Evolutionary conservation across 441 rosid species (phyloP).

Genomic region (Adansonia grandidieri): DNA sequence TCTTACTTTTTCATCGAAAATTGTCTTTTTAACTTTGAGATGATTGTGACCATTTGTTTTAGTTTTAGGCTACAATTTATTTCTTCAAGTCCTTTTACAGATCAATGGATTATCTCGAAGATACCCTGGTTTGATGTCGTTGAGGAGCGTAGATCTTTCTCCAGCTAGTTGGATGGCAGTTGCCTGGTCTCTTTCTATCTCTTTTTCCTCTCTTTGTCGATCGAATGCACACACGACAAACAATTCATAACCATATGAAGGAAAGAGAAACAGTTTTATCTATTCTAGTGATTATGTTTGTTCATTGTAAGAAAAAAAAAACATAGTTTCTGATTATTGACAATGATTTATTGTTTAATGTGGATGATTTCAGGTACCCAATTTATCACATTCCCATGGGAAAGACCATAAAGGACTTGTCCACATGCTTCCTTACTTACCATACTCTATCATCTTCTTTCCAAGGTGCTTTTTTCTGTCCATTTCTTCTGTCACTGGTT

Average conservation of each 20-base stretch:
- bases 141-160: constrained; percentile 96
- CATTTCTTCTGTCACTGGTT: background rate
- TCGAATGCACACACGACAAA: background rate
- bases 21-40: constrained; percentile 3
- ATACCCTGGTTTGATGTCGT: constrained; percentile 77
- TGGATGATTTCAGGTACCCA: constrained; percentile 63
- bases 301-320: too few species aligned
- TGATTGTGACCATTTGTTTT: constrained; percentile 13
- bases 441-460: constrained; percentile 95
- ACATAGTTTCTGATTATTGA: background rate
- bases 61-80: constrained; percentile 2
- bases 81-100: constrained; percentile 44
- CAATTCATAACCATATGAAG: background rate
- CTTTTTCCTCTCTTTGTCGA: background rate
- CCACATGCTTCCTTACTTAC: constrained; percentile 92
- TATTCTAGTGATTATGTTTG: background rate
- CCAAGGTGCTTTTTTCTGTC: constrained; percentile 57
- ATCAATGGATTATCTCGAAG: constrained; percentile 68
- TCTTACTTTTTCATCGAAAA: too few species aligned
- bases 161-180: constrained; percentile 99
- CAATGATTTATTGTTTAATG: constrained; percentile 19
- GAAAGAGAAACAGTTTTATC: too few species aligned
- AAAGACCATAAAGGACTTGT: constrained; percentile 88
- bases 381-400: constrained; percentile 98
- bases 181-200: constrained; percentile 64